phyloP scores from a whole-genome alignment of 345 rosid genomes.

The Citrus inodora region DNA sequence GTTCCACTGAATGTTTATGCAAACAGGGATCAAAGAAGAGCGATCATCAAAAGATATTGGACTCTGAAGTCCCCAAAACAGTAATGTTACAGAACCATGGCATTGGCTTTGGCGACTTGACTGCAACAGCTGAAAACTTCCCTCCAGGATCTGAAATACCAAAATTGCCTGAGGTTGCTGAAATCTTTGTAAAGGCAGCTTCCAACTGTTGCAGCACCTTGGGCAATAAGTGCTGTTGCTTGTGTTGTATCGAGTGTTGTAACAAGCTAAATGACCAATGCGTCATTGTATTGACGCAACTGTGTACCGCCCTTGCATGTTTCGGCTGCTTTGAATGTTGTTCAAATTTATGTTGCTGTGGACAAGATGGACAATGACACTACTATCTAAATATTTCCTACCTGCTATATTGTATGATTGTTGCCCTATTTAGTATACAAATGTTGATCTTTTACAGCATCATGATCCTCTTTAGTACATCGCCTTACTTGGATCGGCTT shows the following conservation, averaged over 20 bases:
- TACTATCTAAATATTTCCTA: not conserved
- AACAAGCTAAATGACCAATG: slow-evolving; percentile 63
- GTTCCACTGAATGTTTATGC: not conserved
- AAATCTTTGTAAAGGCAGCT: slow-evolving; percentile 67
- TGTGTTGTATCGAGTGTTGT: slow-evolving; percentile 80
- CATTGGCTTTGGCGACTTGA: slow-evolving; percentile 68
- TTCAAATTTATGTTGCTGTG: slow-evolving; percentile 56
- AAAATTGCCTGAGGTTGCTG: slow-evolving; percentile 74
- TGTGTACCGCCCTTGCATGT: slow-evolving; percentile 64
- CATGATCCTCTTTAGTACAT: not conserved
- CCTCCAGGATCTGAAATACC: slow-evolving; percentile 51
- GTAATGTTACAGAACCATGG: slow-evolving; percentile 36
- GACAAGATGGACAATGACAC: slow-evolving; percentile 33
- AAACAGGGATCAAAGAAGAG: slow-evolving; percentile 39
- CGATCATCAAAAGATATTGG: slow-evolving; percentile 32
- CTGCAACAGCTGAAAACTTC: slow-evolving; percentile 63
- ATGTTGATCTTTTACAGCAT: not conserved
- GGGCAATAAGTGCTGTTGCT: slow-evolving; percentile 68
- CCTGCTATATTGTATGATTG: not conserved
- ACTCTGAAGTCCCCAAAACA: slow-evolving; percentile 29
- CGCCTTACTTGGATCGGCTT: not conserved
- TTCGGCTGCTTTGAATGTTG: slow-evolving; percentile 83
- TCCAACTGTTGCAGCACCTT: slow-evolving; percentile 67
- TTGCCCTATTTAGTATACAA: not conserved
- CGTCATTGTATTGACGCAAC: slow-evolving; percentile 51